Percentiles rank a stretch among this genome's conserved stretches.
Evolutionary conservation across 208 protist genomes (phyloP).

Genomic region (Jaenimonas drosophilae): DNA sequence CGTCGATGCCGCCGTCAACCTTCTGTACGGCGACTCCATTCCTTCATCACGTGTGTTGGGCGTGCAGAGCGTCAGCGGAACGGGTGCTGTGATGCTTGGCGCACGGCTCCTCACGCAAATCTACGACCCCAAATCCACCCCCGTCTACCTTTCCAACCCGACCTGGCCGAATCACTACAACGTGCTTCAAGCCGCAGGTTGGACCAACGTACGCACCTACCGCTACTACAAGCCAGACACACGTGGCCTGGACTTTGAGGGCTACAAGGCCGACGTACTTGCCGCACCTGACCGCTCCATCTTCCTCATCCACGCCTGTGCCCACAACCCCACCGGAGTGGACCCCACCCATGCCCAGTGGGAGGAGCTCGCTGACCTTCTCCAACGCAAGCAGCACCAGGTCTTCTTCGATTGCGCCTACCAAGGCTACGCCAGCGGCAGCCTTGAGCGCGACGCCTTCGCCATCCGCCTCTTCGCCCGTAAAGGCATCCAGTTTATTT

Average conservation of each 20-base stretch:
- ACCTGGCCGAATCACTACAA: constrained; percentile 86
- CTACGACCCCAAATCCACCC: constrained; percentile 11
- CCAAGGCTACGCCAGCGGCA: constrained; percentile 95
- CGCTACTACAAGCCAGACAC: constrained; percentile 70
- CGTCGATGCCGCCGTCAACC: constrained; percentile 45
- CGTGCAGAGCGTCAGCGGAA: constrained; percentile 84
- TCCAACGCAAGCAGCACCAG: constrained; percentile 74
- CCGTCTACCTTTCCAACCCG: constrained; percentile 75
- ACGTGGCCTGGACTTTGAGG: constrained; percentile 73
- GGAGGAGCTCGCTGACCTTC: constrained; percentile 87
- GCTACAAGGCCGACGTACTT: constrained; percentile 64
- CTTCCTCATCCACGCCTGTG: constrained; percentile 96
- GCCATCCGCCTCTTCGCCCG: constrained; percentile 68
- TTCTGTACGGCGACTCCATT: constrained; percentile 87
- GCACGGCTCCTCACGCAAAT: constrained; percentile 40
- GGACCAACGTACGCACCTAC: constrained; percentile 53
- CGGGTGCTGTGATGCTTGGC: constrained; percentile 70
- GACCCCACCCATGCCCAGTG: constrained; percentile 95
- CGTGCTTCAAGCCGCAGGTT: constrained; percentile 51
- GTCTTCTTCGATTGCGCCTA: constrained; percentile 96
- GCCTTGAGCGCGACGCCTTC: constrained; percentile 88
- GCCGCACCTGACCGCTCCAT: constrained; percentile 78
- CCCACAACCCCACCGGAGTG: constrained; percentile 98
- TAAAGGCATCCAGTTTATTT: constrained; percentile 71
- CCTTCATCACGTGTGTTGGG: constrained; percentile 45